phyloP scores from a whole-genome alignment of 2,329 filamentous ascomycete species.

The Torrubiella hemipterigena region DNA sequence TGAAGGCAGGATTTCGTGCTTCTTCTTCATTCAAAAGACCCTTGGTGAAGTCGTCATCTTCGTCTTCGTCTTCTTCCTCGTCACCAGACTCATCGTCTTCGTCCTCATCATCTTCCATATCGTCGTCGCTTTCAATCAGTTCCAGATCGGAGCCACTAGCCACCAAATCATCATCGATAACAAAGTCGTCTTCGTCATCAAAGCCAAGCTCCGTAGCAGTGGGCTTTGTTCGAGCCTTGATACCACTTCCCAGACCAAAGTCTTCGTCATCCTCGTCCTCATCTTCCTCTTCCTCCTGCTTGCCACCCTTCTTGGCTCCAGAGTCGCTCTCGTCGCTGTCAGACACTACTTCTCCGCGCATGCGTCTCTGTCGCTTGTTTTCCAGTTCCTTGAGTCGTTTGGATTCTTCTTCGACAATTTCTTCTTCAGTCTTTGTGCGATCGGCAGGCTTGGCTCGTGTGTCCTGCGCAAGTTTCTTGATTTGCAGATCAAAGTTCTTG shows the following conservation, averaged over 20 bases:
- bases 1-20: conserved; percentile 38
- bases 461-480: conserved; percentile 75
- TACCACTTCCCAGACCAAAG: conserved; percentile 48
- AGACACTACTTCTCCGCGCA: conserved; percentile 68
- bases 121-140: conserved; percentile 39
- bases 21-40: conserved; percentile 52
- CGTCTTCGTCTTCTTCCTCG: conserved; percentile 25
- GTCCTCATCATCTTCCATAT: conserved; percentile 35
- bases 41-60: conserved; percentile 62
- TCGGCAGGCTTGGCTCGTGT: conserved; percentile 75
- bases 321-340: conserved; percentile 49
- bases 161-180: conserved; percentile 79
- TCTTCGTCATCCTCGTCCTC: conserved; percentile 35
- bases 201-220: conserved; percentile 56
- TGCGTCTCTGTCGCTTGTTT: conserved; percentile 67
- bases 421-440: conserved; percentile 83
- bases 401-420: conserved; percentile 67
- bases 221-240: conserved; percentile 40
- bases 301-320: conserved; percentile 22
- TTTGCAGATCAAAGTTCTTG: conserved; percentile 74
- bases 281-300: conserved; percentile 22
- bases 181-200: conserved; percentile 89
- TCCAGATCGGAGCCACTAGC: conserved; percentile 68
- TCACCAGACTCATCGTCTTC: conserved; percentile 21
- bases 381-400: conserved; percentile 69